Conservation (phyloP, 106 monocot species). For the Posidonia australis region DNA sequence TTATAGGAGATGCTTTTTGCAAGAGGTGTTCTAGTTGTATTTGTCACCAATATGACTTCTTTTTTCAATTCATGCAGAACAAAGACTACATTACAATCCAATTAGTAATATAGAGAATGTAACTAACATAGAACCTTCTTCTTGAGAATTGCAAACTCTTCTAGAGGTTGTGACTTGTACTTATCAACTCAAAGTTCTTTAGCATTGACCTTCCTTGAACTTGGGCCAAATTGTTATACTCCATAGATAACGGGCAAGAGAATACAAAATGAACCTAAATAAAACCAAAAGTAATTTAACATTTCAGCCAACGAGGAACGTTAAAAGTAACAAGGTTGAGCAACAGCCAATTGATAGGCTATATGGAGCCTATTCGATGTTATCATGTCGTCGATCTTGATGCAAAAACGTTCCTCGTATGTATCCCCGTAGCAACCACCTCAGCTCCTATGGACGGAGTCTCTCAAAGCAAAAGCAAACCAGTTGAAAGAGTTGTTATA, state of each 20-base stretch:
- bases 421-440: no score
- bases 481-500: no score
- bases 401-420: no score
- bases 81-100: no score
- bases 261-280: slow-evolving; percentile 24
- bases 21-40: slow-evolving; percentile 25
- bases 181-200: slow-evolving; percentile 83
- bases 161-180: slow-evolving; percentile 42
- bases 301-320: not conserved
- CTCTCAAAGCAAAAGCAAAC: no score
- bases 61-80: no score
- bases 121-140: slow-evolving; percentile 57
- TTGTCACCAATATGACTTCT: slow-evolving; percentile 13
- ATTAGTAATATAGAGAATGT: not conserved
- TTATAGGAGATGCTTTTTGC: slow-evolving; percentile 14
- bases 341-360: not conserved
- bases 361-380: no score
- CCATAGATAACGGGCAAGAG: not conserved
- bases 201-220: slow-evolving; percentile 9
- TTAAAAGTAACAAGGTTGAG: not conserved
- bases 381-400: no score
- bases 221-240: slow-evolving; percentile 19
- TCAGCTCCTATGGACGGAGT: no score
- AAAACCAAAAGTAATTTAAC: not conserved
- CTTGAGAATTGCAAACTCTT: slow-evolving; percentile 71